Conservation (phyloP, 1,284 basidiomycete genomes). For the Irpex lacteus region DNA sequence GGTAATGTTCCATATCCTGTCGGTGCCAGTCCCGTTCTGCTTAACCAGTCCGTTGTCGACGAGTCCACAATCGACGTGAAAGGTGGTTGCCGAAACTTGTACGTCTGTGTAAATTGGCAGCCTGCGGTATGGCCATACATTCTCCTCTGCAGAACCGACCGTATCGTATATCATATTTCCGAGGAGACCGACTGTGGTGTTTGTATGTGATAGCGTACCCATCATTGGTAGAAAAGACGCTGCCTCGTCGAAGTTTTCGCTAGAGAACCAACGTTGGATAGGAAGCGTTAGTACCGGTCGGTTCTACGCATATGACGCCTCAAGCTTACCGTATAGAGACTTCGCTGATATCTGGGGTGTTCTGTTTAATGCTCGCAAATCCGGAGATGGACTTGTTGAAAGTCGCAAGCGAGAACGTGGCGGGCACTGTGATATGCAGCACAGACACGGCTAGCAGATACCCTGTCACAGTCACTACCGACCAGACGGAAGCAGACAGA, state of each 20-base stretch:
- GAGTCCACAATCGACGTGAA: not conserved
- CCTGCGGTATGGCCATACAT: not conserved
- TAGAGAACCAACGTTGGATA: not conserved
- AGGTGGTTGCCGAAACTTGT: not conserved
- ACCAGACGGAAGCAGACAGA: not conserved
- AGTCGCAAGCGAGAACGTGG: not conserved
- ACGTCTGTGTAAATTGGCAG: not conserved
- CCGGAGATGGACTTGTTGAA: not conserved
- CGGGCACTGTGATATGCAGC: slow-evolving; percentile 5
- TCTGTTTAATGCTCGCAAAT: not conserved
- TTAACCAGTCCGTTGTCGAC: not conserved
- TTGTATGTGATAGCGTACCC: not conserved
- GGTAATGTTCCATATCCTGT: not conserved
- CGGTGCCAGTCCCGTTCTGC: not conserved
- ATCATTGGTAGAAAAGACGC: not conserved
- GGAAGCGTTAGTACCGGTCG: not conserved
- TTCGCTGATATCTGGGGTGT: not conserved
- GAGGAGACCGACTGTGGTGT: not conserved
- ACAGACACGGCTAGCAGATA: slow-evolving; percentile 3
- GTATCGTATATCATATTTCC: not conserved
- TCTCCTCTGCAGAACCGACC: not conserved
- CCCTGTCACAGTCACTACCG: not conserved
- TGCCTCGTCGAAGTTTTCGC: not conserved
- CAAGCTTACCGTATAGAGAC: not conserved
- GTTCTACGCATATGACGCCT: not conserved